Evolutionary conservation across 306 rosid species (phyloP).

Genomic region (Betula pendula): DNA sequence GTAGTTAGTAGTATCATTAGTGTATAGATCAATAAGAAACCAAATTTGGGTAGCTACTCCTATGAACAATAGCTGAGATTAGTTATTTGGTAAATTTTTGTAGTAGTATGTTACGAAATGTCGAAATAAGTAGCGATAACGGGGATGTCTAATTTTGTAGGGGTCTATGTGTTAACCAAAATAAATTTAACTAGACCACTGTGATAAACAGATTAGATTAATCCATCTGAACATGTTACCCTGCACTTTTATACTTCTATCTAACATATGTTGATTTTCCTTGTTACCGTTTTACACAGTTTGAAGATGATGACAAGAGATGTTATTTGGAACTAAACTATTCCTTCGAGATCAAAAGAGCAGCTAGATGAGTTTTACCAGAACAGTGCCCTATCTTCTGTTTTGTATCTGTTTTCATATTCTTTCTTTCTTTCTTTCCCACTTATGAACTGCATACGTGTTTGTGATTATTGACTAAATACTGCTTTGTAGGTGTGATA

Average conservation of each 20-base stretch:
- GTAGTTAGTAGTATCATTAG: neutral
- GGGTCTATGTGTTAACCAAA: neutral
- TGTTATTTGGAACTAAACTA: constrained; percentile 53
- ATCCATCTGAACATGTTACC: no score
- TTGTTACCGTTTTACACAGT: constrained; percentile 25
- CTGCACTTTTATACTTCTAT: neutral
- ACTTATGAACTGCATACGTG: constrained; percentile 2
- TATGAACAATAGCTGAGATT: neutral
- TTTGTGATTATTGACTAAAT: neutral
- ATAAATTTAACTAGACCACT: neutral
- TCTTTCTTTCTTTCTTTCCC: neutral
- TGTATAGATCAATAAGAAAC: neutral
- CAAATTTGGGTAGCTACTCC: neutral
- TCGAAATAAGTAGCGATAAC: neutral
- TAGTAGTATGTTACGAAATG: neutral
- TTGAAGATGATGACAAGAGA: constrained; percentile 61
- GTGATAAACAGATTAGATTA: no score
- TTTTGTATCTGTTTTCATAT: neutral
- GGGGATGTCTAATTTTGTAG: neutral
- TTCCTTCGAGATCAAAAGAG: constrained; percentile 49
- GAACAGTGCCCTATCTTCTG: neutral
- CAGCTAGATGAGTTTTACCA: constrained; percentile 19
- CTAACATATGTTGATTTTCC: neutral
- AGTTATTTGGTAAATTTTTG: neutral
- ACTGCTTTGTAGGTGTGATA: neutral